Percentiles rank a stretch among this genome's conserved stretches.
These are phyloP conservation scores for Termitomyces heimii DNA, from an alignment of 768 basidiomycete species.

Conservation along the genomic window DNA sequence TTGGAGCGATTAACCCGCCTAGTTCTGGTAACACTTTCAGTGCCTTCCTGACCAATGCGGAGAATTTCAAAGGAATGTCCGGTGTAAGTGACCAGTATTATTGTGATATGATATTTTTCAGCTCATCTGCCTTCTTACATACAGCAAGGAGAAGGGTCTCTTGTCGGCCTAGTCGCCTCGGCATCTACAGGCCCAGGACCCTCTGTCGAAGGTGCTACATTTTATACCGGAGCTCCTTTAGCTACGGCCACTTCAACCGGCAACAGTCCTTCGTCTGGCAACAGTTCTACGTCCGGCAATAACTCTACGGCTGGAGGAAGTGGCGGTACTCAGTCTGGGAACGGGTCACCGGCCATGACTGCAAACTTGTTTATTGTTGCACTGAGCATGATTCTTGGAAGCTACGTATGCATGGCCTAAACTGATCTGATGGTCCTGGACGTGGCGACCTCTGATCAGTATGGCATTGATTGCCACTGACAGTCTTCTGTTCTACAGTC, in stretches of 20 bases:
- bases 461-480: not conserved
- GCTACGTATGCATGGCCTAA: not conserved
- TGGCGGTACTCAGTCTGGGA: not conserved
- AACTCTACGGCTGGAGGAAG: not conserved
- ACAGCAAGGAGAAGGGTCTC: constrained; percentile 34
- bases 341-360: not conserved
- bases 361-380: not conserved
- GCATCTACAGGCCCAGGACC: constrained; percentile 40
- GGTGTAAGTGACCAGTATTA: constrained; percentile 23
- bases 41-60: constrained; percentile 29
- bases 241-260: constrained; percentile 2
- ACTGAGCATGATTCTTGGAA: not conserved
- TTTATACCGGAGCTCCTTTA: constrained; percentile 19
- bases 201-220: constrained; percentile 24
- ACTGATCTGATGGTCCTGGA: not conserved
- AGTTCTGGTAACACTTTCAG: constrained; percentile 33
- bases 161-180: constrained; percentile 42
- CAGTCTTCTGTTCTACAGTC: not conserved
- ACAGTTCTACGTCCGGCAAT: not conserved
- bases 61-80: constrained; percentile 17
- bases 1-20: constrained; percentile 49
- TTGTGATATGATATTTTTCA: not conserved
- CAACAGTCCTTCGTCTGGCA: not conserved
- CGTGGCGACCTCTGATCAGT: not conserved
- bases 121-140: constrained; percentile 6